Evolutionary conservation across 805 yeast species (phyloP), one percentile per base, ranked within the genome.

Genomic region (Sugiyamaella mastotermitis): DNA sequence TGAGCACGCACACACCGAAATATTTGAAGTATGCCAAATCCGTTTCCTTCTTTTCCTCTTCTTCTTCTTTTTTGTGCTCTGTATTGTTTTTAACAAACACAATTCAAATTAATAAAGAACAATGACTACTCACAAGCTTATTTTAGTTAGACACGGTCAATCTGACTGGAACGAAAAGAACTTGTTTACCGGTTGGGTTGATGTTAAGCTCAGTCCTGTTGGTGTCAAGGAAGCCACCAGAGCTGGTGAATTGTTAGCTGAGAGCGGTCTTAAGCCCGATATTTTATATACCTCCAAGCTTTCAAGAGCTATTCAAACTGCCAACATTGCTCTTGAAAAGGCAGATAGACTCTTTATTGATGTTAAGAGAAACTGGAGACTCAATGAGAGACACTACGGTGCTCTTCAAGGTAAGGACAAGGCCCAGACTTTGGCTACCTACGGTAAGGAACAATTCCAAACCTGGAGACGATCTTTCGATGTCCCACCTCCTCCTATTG

Each of bases 121-220:
- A n/a, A n/a, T n/a, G n/a, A n/a, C n/a, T n/a, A n/a, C 30, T 20
- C 49, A 45, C 58, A 86, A 83, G 68, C 75, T 88, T 67, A 79
- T 88, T 62, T 75, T 88, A 63, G 87, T 90, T 55, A 88, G 97
- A 76, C 97, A 88, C 88, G 97, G 97, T 59, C 95, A 90, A 76
- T 84, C 95, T 71, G 97, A 85, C 68, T 88, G 97, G 97, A 88
- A 88, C 69, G 95, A 86, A 69, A 85, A 86, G 75, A 90, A 88
- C 78, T 75, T 88, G 55, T 88, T 88, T 82, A 88, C 97, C 66
- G 97, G 97, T 61, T 88, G 97, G 97, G 97, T 90, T 48, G 97
- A 88, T 67, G 94, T 86, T 54, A 71, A 76, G 59, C 76, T 88
- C 64, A 79, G 90, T 39, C 87, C 73, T 46, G 67, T 74, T 54